Evolutionary conservation across 78 protist genomes (phyloP).

Genomic region (Polysphondylium violaceum): DNA sequence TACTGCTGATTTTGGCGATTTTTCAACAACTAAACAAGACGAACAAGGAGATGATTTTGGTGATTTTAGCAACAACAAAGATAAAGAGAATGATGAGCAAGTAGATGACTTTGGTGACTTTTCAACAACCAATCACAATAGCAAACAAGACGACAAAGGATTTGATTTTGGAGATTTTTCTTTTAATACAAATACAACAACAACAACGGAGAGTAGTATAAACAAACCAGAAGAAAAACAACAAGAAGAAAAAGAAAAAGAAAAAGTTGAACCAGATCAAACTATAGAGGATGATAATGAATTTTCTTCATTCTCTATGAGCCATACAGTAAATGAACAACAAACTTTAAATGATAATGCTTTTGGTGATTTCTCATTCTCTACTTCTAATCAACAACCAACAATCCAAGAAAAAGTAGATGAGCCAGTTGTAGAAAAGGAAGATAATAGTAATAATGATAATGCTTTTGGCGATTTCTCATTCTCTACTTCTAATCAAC

Average conservation of each 20-base stretch:
- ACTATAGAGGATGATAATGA: slow-evolving; percentile 7
- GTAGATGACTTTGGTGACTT: not conserved
- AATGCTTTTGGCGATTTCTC: slow-evolving; percentile 26
- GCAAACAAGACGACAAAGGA: no score
- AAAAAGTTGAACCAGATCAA: slow-evolving; percentile 6
- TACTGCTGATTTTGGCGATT: not conserved
- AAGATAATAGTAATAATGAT: not conserved
- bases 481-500: not conserved
- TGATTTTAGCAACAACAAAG: slow-evolving; percentile 5
- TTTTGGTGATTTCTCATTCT: not conserved
- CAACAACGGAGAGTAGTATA: not conserved
- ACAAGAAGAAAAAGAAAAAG: not conserved
- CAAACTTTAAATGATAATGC: not conserved
- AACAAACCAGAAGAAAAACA: not conserved
- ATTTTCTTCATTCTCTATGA: no score
- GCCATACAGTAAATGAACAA: no score
- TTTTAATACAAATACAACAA: not conserved
- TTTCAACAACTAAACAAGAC: not conserved
- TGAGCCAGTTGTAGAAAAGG: slow-evolving; percentile 4
- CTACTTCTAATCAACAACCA: no score
- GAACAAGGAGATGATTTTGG: not conserved
- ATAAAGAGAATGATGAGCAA: no score
- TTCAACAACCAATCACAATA: not conserved
- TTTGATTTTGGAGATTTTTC: not conserved
- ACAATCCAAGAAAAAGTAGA: no score